Evolutionary conservation across 208 protist species (phyloP).

Genomic region (Leishmania arabica): DNA sequence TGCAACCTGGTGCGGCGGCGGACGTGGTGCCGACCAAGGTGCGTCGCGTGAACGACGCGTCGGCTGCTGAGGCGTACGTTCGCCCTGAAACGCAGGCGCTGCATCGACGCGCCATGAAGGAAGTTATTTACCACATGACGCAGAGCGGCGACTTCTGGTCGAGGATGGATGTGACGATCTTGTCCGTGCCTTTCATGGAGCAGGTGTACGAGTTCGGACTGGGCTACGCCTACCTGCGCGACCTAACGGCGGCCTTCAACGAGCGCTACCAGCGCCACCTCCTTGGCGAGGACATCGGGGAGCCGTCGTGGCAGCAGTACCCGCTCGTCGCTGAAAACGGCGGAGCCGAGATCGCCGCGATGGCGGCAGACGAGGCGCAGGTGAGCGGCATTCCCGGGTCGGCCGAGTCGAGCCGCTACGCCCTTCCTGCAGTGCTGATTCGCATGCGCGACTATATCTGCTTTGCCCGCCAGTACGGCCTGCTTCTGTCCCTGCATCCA

Average conservation of each 20-base stretch:
- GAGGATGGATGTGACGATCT: conserved; percentile 52
- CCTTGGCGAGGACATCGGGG: conserved; percentile 41
- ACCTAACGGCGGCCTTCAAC: conserved; percentile 75
- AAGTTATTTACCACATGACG: conserved; percentile 61
- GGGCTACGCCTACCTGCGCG: conserved; percentile 67
- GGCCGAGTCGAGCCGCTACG: neutral
- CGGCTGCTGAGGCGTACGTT: neutral
- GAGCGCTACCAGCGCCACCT: conserved; percentile 54
- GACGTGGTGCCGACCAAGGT: neutral
- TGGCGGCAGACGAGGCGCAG: neutral
- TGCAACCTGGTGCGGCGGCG: conserved; percentile 6
- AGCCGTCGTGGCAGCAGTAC: conserved; percentile 17
- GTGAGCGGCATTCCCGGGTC: too few species aligned
- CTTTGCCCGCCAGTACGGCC: conserved; percentile 69
- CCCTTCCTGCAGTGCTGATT: conserved; percentile 32
- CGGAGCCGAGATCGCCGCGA: neutral
- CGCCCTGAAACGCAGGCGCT: conserved; percentile 17
- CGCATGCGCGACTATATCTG: conserved; percentile 76
- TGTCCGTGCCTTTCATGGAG: conserved; percentile 72
- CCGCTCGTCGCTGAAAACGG: neutral
- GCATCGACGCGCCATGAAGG: conserved; percentile 72
- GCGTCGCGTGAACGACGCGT: neutral
- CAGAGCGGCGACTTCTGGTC: conserved; percentile 36
- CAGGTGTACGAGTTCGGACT: conserved; percentile 58
- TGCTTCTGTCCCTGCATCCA: conserved; percentile 51